Percentiles rank a stretch among this genome's conserved stretches.
Conservation (phyloP, 305 asterid genomes). For the Solanum aculeatissimum region DNA sequence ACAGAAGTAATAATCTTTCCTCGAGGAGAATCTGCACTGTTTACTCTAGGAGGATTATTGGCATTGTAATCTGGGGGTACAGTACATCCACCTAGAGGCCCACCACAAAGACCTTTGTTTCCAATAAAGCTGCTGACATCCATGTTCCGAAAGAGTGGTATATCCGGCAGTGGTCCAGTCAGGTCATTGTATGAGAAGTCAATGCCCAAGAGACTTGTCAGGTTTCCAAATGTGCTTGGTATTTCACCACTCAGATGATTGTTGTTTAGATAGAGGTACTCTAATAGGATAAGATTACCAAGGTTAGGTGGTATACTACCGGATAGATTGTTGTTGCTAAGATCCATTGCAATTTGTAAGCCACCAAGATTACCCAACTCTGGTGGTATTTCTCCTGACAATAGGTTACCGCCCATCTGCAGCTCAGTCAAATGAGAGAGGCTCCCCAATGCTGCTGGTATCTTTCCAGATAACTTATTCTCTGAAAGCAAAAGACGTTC, state of each 20-base stretch:
- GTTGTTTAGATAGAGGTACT: conserved; percentile 53
- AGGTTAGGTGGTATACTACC: conserved; percentile 72
- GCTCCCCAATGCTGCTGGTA: conserved; percentile 68
- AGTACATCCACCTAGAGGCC: conserved; percentile 54
- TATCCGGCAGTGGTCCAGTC: conserved; percentile 68
- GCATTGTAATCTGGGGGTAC: conserved; percentile 11
- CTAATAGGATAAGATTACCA: conserved; percentile 63
- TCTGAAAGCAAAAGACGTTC: conserved; percentile 66
- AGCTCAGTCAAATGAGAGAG: conserved; percentile 73
- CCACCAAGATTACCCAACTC: conserved; percentile 63
- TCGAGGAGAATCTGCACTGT: conserved; percentile 21
- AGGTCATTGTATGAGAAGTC: conserved; percentile 70
- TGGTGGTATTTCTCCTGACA: conserved; percentile 68
- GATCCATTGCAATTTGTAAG: conserved; percentile 74
- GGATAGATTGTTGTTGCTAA: conserved; percentile 61
- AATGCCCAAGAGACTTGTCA: conserved; percentile 75
- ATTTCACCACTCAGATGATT: conserved; percentile 68
- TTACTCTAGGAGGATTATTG: conserved; percentile 12
- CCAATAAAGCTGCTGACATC: conserved; percentile 56
- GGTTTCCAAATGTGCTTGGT: conserved; percentile 63
- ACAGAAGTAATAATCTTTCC: conserved; percentile 53
- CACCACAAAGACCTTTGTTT: conserved; percentile 77
- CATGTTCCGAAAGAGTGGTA: conserved; percentile 62
- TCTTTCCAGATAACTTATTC: conserved; percentile 52
- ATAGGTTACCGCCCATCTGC: conserved; percentile 70